Evolutionary conservation across 805 yeast genomes (phyloP).

Genomic region (Pichia nakasei): DNA sequence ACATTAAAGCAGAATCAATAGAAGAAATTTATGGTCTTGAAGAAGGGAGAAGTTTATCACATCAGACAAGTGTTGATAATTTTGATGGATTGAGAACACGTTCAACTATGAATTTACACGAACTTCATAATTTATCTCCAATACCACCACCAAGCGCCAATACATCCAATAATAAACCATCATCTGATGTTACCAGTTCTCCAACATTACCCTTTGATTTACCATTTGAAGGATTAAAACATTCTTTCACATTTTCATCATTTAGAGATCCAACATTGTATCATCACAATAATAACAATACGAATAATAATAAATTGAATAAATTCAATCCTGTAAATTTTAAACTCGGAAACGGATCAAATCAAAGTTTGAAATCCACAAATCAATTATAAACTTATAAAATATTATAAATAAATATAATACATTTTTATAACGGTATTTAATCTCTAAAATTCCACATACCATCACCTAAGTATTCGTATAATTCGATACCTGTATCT

Average conservation of each 20-base stretch:
- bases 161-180: background rate
- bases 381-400: background rate
- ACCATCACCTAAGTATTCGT: constrained; percentile 85
- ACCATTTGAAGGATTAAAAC: constrained; percentile 5
- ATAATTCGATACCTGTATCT: constrained; percentile 81
- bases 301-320: background rate
- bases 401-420: background rate
- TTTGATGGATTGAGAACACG: constrained; percentile 20
- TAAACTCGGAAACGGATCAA: constrained; percentile 6
- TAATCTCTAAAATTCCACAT: constrained; percentile 52
- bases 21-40: constrained; percentile 9
- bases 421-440: background rate
- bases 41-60: constrained; percentile 10
- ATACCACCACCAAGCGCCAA: background rate
- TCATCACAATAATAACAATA: background rate
- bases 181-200: background rate
- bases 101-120: constrained; percentile 23
- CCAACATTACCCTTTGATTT: background rate
- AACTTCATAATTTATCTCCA: constrained; percentile 1
- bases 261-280: constrained; percentile 4
- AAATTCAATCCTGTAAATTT: background rate
- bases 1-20: constrained; percentile 1
- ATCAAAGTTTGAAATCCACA: constrained; percentile 5
- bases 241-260: constrained; percentile 8
- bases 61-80: constrained; percentile 7